A percentile compares a stretch with the other conserved stretches of the same genome.
Conservation (phyloP, 2,329 filamentous ascomycete species). For the Neophaeococcomyces aloes region DNA sequence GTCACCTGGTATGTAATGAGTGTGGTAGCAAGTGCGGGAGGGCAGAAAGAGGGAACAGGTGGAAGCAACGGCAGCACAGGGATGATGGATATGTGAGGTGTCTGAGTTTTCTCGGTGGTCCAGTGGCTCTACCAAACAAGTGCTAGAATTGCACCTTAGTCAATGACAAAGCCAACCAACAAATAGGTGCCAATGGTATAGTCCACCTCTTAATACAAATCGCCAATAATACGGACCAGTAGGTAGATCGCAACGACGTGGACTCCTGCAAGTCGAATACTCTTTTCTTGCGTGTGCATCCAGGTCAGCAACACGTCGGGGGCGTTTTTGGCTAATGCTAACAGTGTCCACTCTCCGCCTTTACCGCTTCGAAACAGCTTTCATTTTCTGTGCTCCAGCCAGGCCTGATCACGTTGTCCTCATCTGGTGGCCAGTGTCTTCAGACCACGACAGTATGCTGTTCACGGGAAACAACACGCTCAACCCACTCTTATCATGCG, state of each 20-base stretch:
- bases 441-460: neutral
- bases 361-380: neutral
- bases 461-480: too few relatives aligned
- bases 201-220: too few relatives aligned
- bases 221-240: neutral
- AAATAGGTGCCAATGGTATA: too few relatives aligned
- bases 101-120: conserved; percentile 6
- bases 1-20: neutral
- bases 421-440: too few relatives aligned
- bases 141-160: conserved; percentile 1
- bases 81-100: conserved; percentile 2
- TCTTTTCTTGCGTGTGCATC: neutral
- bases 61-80: neutral
- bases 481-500: neutral
- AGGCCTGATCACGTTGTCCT: too few relatives aligned
- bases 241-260: conserved; percentile 3
- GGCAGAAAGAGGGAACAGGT: neutral
- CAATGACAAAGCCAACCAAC: neutral
- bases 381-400: too few relatives aligned
- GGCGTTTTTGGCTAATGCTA: neutral
- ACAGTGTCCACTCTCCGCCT: neutral
- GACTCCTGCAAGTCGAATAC: conserved; percentile 1
- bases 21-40: neutral
- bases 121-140: neutral
- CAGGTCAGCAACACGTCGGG: neutral